These are phyloP conservation scores for Monilinia polystroma DNA, from an alignment of 2,329 filamentous ascomycete species.

Conservation along the genomic window DNA sequence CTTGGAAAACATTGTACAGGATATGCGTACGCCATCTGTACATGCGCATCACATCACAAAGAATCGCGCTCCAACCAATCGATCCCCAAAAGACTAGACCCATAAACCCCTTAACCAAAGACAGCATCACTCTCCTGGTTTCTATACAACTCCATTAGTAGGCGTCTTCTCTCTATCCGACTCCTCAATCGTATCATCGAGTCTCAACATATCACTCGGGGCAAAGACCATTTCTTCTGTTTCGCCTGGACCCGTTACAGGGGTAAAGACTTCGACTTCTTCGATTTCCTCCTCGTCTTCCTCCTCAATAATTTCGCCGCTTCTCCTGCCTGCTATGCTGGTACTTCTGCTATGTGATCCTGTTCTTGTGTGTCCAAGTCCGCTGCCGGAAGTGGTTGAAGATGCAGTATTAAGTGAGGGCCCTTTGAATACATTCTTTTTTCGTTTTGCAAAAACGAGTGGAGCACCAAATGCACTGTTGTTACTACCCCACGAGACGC, in stretches of 20 bases:
- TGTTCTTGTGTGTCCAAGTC: constrained; percentile 37
- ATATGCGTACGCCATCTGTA: constrained; percentile 20
- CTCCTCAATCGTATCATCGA: constrained; percentile 14
- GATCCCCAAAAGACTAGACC: constrained; percentile 3
- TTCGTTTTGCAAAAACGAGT: constrained; percentile 77
- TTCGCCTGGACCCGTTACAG: constrained; percentile 43
- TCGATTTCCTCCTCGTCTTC: constrained; percentile 27
- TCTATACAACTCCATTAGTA: constrained; percentile 18
- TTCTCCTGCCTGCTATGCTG: constrained; percentile 65
- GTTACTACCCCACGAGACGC: constrained; percentile 48
- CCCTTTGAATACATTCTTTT: constrained; percentile 79
- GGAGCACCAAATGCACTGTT: constrained; percentile 54
- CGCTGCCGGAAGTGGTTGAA: constrained; percentile 30
- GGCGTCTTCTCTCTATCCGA: constrained; percentile 21
- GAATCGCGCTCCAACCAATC: not conserved
- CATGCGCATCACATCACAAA: constrained; percentile 1
- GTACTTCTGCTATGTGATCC: constrained; percentile 52
- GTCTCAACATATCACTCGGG: constrained; percentile 21
- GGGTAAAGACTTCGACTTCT: constrained; percentile 52
- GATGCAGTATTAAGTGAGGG: constrained; percentile 57
- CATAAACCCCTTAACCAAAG: constrained; percentile 10
- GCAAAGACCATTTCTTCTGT: constrained; percentile 37
- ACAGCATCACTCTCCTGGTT: not conserved
- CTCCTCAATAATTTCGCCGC: constrained; percentile 63
- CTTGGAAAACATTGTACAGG: constrained; percentile 14